These are phyloP conservation scores for Scedosporium apiospermum DNA, from an alignment of 2,329 filamentous ascomycete genomes.

Conservation along the genomic window DNA sequence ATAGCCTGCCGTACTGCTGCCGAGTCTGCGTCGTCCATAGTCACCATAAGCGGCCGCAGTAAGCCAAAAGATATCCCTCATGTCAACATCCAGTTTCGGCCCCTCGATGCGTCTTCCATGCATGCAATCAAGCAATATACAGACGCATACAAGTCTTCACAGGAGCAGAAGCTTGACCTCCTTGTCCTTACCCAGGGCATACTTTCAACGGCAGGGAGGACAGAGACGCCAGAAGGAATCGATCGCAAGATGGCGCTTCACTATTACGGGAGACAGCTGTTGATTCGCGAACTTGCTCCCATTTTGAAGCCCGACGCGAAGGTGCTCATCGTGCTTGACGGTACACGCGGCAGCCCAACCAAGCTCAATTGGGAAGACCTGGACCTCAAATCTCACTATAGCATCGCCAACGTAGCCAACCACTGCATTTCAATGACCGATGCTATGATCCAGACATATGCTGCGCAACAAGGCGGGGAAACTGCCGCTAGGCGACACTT, in stretches of 20 bases:
- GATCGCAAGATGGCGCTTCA: conserved; percentile 35
- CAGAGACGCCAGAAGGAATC: conserved; percentile 32
- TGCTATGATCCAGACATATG: conserved; percentile 24
- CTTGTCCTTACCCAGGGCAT: conserved; percentile 30
- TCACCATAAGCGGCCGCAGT: not conserved
- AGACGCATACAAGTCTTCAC: conserved; percentile 14
- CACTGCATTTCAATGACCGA: conserved; percentile 30
- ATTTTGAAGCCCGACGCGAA: conserved; percentile 24
- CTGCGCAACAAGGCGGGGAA: conserved; percentile 16
- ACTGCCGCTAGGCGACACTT: conserved; percentile 17
- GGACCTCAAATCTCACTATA: conserved; percentile 25
- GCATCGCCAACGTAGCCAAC: conserved; percentile 20
- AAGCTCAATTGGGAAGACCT: conserved; percentile 29
- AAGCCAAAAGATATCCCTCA: conserved; percentile 14
- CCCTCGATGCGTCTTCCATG: conserved; percentile 25
- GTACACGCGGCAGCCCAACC: conserved; percentile 18
- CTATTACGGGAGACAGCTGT: conserved; percentile 34
- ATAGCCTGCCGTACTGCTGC: not conserved
- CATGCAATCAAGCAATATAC: conserved; percentile 23
- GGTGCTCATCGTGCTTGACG: conserved; percentile 28
- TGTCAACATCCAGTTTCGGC: conserved; percentile 21
- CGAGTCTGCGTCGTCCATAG: not conserved
- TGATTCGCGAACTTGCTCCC: conserved; percentile 29
- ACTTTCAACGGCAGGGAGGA: conserved; percentile 22
- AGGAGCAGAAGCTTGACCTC: conserved; percentile 22